These are phyloP conservation scores for Pythium aristosporum DNA, from an alignment of 352 stramenopile species.

Conservation along the genomic window DNA sequence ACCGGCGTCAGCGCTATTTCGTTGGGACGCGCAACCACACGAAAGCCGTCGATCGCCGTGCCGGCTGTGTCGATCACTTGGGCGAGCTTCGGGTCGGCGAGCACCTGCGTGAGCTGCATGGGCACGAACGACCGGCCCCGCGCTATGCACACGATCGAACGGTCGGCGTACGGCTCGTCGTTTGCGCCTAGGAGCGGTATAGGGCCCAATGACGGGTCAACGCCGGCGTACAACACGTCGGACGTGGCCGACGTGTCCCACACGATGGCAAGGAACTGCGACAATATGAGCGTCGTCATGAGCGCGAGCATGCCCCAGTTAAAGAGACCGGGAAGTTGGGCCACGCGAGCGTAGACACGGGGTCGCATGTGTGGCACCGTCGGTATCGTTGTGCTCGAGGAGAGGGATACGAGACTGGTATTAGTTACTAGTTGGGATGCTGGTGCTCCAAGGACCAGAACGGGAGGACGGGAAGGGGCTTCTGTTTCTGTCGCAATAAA, in stretches of 20 bases:
- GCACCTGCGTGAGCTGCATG: background rate
- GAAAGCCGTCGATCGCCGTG: slow-evolving; percentile 22
- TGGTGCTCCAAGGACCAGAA: too few relatives aligned
- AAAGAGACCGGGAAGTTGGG: background rate
- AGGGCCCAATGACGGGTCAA: background rate
- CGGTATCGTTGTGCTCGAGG: too few relatives aligned
- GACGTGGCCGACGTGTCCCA: background rate
- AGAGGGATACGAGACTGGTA: too few relatives aligned
- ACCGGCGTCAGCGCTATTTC: background rate
- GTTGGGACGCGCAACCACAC: slow-evolving; percentile 21
- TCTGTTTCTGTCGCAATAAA: too few relatives aligned
- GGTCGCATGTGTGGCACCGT: too few relatives aligned
- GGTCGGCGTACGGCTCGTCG: slow-evolving; percentile 15
- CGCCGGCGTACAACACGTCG: background rate
- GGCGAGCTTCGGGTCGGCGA: slow-evolving; percentile 5
- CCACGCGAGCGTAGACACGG: background rate
- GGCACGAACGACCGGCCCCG: slow-evolving; percentile 3
- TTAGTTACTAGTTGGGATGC: too few relatives aligned
- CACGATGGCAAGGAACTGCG: slow-evolving; percentile 3
- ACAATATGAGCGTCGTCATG: slow-evolving; percentile 1
- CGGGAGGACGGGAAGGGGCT: too few relatives aligned
- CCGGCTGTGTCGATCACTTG: slow-evolving; percentile 2
- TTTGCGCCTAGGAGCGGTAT: background rate
- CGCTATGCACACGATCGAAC: slow-evolving; percentile 2
- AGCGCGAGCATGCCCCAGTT: slow-evolving; percentile 7